These are phyloP conservation scores for Cryptosporidium viatorum DNA, from an alignment of 169 alveolate genomes.

Conservation along the genomic window DNA sequence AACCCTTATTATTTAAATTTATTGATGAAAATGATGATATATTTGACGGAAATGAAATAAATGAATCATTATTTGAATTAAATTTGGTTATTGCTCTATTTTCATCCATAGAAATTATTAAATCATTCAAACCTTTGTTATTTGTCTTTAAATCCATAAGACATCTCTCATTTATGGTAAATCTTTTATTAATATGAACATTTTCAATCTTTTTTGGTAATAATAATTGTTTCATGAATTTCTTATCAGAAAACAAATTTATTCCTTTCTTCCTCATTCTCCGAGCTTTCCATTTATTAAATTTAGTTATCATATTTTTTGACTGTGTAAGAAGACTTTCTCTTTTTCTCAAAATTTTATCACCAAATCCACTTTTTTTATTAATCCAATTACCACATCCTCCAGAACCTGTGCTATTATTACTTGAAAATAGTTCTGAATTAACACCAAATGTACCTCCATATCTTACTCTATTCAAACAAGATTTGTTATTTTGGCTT, in stretches of 20 bases:
- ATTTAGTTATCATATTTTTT: neutral
- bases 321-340: neutral
- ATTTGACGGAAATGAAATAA: neutral
- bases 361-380: neutral
- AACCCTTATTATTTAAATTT: neutral
- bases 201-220: conserved; percentile 35
- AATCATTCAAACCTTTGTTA: conserved; percentile 11
- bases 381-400: neutral
- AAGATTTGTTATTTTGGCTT: neutral
- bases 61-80: neutral
- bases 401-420: neutral
- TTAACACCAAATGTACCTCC: neutral
- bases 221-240: conserved; percentile 15
- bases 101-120: neutral
- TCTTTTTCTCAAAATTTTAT: neutral
- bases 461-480: neutral
- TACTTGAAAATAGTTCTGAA: neutral
- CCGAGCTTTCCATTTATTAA: neutral
- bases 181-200: conserved; percentile 20
- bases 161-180: conserved; percentile 1
- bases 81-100: neutral
- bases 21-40: conserved; percentile 2
- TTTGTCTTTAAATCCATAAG: neutral
- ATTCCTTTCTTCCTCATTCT: conserved; percentile 6
- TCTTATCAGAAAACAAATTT: conserved; percentile 30